Evolutionary conservation across 345 rosid species (phyloP), one percentile per base, ranked within the genome.

Genomic region (Acer negundo): DNA sequence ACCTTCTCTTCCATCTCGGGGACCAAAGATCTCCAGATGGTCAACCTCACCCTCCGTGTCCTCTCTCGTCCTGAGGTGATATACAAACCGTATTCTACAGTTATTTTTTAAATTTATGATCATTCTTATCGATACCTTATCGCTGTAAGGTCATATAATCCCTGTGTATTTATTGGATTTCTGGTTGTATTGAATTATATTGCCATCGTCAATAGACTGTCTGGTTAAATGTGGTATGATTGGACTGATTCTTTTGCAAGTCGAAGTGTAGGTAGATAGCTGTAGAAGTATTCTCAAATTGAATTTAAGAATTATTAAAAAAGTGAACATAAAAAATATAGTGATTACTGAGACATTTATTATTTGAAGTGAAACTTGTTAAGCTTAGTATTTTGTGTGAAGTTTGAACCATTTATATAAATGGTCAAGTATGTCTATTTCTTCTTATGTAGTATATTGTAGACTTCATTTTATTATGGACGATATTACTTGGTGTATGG

Each of bases 1-100:
- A 93, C 97, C 6, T 97, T 97, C 91, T 94, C 99, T 22, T 92
- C 98, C 42, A 58, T 91, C 61, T 97, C 98, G 8, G 99, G 99
- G 10, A 94, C 99, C 6, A 97, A 97, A 82, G 99, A 97, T 89
- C 96, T 95, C 12, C 99, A 95, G 90, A 95, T 93, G 99, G 99
- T 93, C 47, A 93, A 93, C 75, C 98, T 97, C 75, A 94, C 97
- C 24, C 99, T 97, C 70, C 98, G 98, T 74, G 93, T 97, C 35
- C 98, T 97, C 80, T 91, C 99, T 42, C 97, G 91, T 16, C 99
- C 97, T 1, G 90, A 95, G 94, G 97, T 91, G 15, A 10, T 46
- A 9, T 46, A 46, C 20, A 58, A 63, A 63, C 42, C 15, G 22
- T 20, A 15, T 73, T 40, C 0, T 2, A 3, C 16, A 59, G 10